phyloP scores from a whole-genome alignment of 2,329 filamentous ascomycete genomes.

The Calonectria pseudoturangicola region DNA sequence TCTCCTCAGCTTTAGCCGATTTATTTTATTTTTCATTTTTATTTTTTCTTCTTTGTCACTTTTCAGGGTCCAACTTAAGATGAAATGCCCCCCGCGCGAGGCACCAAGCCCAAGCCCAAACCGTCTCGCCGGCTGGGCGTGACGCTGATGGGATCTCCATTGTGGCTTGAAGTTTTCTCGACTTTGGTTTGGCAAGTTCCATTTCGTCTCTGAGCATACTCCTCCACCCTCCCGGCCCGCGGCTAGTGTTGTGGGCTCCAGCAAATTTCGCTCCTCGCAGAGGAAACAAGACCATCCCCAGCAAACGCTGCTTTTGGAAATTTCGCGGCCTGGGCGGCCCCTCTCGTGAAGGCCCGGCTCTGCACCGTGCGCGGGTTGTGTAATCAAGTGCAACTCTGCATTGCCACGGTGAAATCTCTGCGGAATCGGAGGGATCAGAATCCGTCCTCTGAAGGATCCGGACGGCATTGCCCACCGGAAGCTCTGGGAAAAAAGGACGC shows the following conservation, averaged over 20 bases:
- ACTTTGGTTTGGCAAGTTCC: constrained; percentile 16
- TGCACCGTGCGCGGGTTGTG: constrained; percentile 2
- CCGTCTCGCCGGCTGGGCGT: background rate
- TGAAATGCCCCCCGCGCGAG: constrained; percentile 24
- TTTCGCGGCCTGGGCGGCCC: constrained; percentile 24
- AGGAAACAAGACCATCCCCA: constrained; percentile 36
- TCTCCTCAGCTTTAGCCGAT: background rate
- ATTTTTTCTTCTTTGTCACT: background rate
- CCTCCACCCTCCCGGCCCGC: constrained; percentile 8
- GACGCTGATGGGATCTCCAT: constrained; percentile 15
- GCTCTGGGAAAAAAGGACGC: constrained; percentile 20
- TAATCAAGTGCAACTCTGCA: constrained; percentile 23
- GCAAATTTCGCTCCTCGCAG: constrained; percentile 35
- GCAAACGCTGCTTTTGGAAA: constrained; percentile 40
- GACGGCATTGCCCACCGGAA: background rate
- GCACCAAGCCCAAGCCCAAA: constrained; percentile 15
- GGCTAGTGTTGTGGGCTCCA: background rate
- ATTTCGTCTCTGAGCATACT: background rate
- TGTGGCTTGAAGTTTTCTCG: constrained; percentile 14
- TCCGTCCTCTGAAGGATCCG: background rate
- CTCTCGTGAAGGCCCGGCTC: constrained; percentile 5
- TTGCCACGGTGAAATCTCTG: background rate
- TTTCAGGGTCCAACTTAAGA: constrained; percentile 26
- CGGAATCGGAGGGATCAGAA: background rate
- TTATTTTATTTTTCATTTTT: background rate